Evolutionary conservation across 768 basidiomycete species (phyloP), one percentile per base, ranked within the genome.

Genomic region (Gloeophyllum trabeum): DNA sequence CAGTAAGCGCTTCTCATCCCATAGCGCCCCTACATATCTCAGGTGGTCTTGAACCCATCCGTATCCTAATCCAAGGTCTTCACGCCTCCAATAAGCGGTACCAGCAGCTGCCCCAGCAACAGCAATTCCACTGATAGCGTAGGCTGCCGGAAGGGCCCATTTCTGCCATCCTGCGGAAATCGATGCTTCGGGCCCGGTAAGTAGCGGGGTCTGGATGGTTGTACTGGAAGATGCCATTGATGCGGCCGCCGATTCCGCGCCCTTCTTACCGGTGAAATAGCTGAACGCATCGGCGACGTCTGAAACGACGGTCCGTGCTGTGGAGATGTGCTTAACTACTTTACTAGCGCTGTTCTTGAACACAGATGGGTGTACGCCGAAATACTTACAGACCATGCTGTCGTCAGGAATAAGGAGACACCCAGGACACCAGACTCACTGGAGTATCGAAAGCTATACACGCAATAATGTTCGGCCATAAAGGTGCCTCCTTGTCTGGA

Each of bases 381-480:
- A 74, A 61, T 83, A 96, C 90, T 94, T 49, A 6, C n/a, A n/a
- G n/a, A n/a, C n/a, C n/a, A n/a, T n/a, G n/a, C n/a, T n/a, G n/a
- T n/a, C n/a, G 18, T 20, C 41, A 37, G 19, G 14, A 25, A 19
- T n/a, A n/a, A n/a, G n/a, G n/a, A n/a, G n/a, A 46, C 5, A 45
- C 40, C 30, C 24, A 38, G 43, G 24, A 46, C 39, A 16, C n/a
- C n/a, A 40, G 24, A 56, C 77, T 52, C 59, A 88, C 91, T 6
- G 92, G 93, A 0, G 93, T 94, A 54, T 97, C 92, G 54, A 84
- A 94, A 4, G 91, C 82, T 37, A 90, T 64, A 47, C 79, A 81
- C 1, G 81, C 91, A 19, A 93, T 72, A 43, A 96, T 83, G 40
- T 74, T 79, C 2, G 92, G 93, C 92, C 92, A 97, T 4, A 94